Evolutionary conservation across 225 moss, liverwort and hornwort species (phyloP).

Genomic region (Sphagnum contortum): DNA sequence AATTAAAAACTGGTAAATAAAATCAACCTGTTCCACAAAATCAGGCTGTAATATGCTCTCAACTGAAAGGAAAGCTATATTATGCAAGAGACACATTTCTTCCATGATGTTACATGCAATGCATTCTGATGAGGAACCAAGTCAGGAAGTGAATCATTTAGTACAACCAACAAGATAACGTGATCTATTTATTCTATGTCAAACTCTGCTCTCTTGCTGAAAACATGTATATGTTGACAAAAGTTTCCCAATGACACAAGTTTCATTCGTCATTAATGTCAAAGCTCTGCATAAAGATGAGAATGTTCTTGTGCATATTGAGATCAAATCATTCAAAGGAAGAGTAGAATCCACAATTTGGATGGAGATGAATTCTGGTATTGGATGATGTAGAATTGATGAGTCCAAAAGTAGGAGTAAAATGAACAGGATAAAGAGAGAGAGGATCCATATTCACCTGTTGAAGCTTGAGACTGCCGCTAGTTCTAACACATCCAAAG

Average conservation of each 20-base stretch:
- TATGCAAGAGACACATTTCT: too few species aligned
- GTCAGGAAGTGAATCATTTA: too few species aligned
- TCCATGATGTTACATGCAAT: too few species aligned
- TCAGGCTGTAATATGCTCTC: background rate
- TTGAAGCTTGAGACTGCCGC: slow-evolving; percentile 34
- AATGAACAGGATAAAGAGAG: background rate
- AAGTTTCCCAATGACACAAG: too few species aligned
- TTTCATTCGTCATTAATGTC: too few species aligned
- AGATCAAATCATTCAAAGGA: background rate
- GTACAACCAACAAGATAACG: too few species aligned
- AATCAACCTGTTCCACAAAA: background rate
- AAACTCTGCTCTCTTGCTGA: too few species aligned
- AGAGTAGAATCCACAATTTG: background rate
- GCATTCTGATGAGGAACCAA: too few species aligned
- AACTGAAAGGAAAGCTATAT: too few species aligned
- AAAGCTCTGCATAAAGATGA: too few species aligned
- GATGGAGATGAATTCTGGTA: background rate
- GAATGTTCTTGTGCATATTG: background rate
- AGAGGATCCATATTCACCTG: slow-evolving; percentile 24
- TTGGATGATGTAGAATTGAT: background rate
- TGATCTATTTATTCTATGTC: too few species aligned
- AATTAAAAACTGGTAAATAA: background rate
- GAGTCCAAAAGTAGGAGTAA: background rate
- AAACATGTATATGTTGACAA: too few species aligned
- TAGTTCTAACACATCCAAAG: slow-evolving; percentile 27